phyloP scores from a whole-genome alignment of 2,329 filamentous ascomycete genomes.

The Cordyceps javanica region DNA sequence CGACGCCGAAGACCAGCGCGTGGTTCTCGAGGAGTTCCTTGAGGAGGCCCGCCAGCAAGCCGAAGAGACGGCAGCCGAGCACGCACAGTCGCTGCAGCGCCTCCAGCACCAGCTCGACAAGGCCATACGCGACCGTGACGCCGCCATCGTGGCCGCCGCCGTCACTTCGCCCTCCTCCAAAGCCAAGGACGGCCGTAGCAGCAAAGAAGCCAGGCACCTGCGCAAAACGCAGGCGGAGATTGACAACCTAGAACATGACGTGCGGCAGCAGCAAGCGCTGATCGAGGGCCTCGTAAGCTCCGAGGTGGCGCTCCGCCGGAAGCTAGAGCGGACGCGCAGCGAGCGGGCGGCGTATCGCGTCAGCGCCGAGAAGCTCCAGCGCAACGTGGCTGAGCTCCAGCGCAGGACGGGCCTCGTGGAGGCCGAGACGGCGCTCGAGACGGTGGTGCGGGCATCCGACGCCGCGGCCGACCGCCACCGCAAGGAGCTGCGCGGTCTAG shows the following conservation, averaged over 20 bases:
- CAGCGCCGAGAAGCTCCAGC: constrained; percentile 48
- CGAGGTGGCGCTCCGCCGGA: constrained; percentile 56
- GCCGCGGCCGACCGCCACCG: constrained; percentile 63
- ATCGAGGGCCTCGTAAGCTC: constrained; percentile 51
- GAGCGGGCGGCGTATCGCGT: constrained; percentile 54
- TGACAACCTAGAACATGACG: constrained; percentile 65
- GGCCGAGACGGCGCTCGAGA: constrained; percentile 47
- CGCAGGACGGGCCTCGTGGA: constrained; percentile 25
- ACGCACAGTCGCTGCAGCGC: constrained; percentile 37
- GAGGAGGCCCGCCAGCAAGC: constrained; percentile 47
- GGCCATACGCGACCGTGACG: constrained; percentile 41
- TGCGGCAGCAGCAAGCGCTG: constrained; percentile 61
- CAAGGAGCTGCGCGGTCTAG: constrained; percentile 73
- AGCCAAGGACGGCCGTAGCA: constrained; percentile 29
- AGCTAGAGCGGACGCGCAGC: constrained; percentile 63
- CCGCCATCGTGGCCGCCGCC: constrained; percentile 21
- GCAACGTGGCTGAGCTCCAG: constrained; percentile 31
- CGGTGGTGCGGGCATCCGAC: constrained; percentile 51
- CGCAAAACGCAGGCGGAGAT: constrained; percentile 58
- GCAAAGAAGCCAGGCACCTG: constrained; percentile 53
- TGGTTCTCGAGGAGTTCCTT: constrained; percentile 52
- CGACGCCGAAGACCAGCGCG: constrained; percentile 53
- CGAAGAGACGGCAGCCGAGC: constrained; percentile 39
- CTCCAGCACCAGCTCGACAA: constrained; percentile 45
- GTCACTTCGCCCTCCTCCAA: constrained; percentile 10